A percentile compares a stretch with the other conserved stretches of the same genome.
These are phyloP conservation scores for Mytilinidion resinicola DNA, from an alignment of 495 filamentous ascomycete genomes.

Conservation along the genomic window DNA sequence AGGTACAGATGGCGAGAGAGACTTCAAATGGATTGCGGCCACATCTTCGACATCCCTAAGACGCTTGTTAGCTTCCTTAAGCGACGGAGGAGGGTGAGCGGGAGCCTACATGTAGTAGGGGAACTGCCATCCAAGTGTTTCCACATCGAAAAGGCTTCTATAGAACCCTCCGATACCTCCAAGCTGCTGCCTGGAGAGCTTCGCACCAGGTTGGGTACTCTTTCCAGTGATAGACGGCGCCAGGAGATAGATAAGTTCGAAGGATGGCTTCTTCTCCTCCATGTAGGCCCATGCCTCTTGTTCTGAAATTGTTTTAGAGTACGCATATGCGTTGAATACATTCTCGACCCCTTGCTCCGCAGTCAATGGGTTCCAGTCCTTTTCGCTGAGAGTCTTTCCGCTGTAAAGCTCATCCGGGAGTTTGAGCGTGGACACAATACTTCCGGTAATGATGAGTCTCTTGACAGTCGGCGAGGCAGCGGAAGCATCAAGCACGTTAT, in stretches of 20 bases:
- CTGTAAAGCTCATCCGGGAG: not conserved
- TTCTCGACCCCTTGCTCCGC: not conserved
- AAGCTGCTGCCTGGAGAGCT: conserved; percentile 5
- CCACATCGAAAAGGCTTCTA: not conserved
- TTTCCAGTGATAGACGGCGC: not conserved
- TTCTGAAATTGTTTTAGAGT: conserved; percentile 18
- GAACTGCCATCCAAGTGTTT: not conserved
- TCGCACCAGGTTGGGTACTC: not conserved
- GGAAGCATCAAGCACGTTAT: conserved; percentile 11
- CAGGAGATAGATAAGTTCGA: not conserved
- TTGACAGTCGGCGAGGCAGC: conserved; percentile 2
- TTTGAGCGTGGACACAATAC: not conserved
- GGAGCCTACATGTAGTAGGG: not conserved
- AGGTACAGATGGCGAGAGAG: not conserved
- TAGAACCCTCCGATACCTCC: not conserved
- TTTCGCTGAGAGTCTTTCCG: conserved; percentile 2
- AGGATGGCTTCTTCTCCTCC: conserved; percentile 10
- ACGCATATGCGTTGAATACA: conserved; percentile 7
- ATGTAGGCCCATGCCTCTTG: conserved; percentile 13
- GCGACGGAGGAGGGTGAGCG: too few species aligned
- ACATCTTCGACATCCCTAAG: conserved; percentile 6
- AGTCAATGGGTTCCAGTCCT: conserved; percentile 1
- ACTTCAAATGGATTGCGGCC: not conserved
- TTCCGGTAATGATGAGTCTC: conserved; percentile 16
- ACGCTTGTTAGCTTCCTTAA: not conserved